Base-by-base conservation (phyloP, 179 eudicot species). In the Beta macrorhiza region DNA sequence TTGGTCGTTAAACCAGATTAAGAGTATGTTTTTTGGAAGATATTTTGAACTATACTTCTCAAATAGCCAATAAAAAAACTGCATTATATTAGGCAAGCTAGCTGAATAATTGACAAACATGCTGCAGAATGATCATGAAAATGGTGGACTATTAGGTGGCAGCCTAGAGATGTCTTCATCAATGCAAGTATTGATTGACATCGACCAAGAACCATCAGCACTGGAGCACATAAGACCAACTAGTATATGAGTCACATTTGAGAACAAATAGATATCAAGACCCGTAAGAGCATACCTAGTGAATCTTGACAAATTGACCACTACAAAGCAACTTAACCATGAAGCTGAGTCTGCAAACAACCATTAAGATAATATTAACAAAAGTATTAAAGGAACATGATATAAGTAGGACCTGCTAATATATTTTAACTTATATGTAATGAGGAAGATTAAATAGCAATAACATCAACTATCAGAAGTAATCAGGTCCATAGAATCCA, bases 301-400 rank as follows among this genome's bases (percentile, higher is more conserved):
- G 98, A 95, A 82, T 95, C 98, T 84, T 86, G 95, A 85, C 98
- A 93, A 57, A 95, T 93, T 86, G 98, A 92, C 98, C 98, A 95
- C 78, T 95, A 94, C 82, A 95, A 72, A 86, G 97, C 97, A 80
- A 97, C 98, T 86, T 90, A 79, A 32, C 98, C 98, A 86, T 95
- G 91, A 84, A 92, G 95, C 83, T 95, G 93, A 79, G 85, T 91
- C 98, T 95, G 97, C 88, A 84, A 84, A 68, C 3, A 79, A 81
- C 17, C 32, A 76, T 42, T 57, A 25, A 19, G 15, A 17, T 47
- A 71, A 19, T 25, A 55, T 25, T 7, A 7, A 67, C 15, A 51
- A 19, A 20, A 49, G 13, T 19, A 44, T 7, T 25, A 47, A 51
- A n/a, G 61, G 3, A 52, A 53, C 56, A 71, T 47, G 37, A 71